Evolutionary conservation across 805 yeast genomes (phyloP), one percentile per base, ranked within the genome.

Genomic region (Pichia nanzhaoensis): DNA sequence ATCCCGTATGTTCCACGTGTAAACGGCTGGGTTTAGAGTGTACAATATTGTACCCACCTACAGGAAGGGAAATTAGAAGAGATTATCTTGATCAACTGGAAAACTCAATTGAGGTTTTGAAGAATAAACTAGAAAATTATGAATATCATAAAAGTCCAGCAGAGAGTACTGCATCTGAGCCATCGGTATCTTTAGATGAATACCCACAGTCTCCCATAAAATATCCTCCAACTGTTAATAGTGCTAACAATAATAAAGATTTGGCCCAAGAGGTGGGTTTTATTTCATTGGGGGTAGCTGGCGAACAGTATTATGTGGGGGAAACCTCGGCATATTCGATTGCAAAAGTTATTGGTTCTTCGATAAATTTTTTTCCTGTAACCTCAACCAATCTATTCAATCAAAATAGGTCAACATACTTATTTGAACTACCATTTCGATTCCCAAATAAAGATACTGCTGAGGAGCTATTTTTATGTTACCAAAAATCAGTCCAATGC

Each of bases 1-100:
- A 73, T 52, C 80, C 81, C 1, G 56, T 61, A 38, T 75, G 80
- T 48, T 51, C 67, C 16, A 61, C 66, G 30, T 75, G 80, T 52
- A 58, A 52, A 27, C 62, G 61, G 42, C 65, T 67, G 5, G 68
- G 67, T 1, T 62, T 54, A 2, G 71, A 66, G 27, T 75, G 80
- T 50, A 65, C 75, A 5, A 68, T 74, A 4, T 55, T 72, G 1
- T 78, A 74, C 49, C 69, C 73, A 3, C 69, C 71, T 14, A 72
- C 74, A 1, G 75, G 75, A 0, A 56, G 74, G 41, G 72, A 69
- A 34, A 66, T 74, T 2, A 74, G 77, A 4, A 55, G 80, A 22
- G 63, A 73, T 40, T 72, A 75, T 51, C 57, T 74, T 3, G 66
- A 67, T 32, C 65, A 57, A 38, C 55, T 75, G 44, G 80, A 75